Conservation (phyloP, 176 grass and related monocot genomes). For the Aegilops sharonensis region DNA sequence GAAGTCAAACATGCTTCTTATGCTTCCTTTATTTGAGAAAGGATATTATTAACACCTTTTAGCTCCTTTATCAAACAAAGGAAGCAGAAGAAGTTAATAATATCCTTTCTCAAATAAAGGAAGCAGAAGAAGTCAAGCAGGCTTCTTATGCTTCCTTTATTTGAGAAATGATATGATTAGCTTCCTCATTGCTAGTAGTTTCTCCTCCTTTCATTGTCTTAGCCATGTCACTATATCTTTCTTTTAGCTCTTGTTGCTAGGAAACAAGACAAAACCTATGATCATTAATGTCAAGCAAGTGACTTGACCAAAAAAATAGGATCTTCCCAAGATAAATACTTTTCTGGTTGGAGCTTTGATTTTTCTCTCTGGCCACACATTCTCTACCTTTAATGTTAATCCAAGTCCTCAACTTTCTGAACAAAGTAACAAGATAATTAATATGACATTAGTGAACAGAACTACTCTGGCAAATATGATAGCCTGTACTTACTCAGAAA, state of each 20-base stretch:
- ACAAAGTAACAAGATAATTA: constrained; percentile 12
- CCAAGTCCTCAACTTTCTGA: constrained; percentile 16
- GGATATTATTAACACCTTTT: too few relatives aligned
- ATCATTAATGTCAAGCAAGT: not conserved
- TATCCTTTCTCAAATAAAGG: too few relatives aligned
- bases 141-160: constrained; percentile 50
- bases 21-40: too few relatives aligned
- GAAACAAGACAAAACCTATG: constrained; percentile 21
- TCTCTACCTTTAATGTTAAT: constrained; percentile 37
- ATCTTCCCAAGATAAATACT: constrained; percentile 34
- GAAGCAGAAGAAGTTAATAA: constrained; percentile 33
- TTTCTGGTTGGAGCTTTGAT: constrained; percentile 46
- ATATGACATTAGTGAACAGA: constrained; percentile 5
- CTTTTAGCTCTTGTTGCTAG: constrained; percentile 62
- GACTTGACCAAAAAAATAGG: not conserved
- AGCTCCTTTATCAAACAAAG: too few relatives aligned
- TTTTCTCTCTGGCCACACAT: constrained; percentile 33
- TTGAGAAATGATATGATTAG: constrained; percentile 48
- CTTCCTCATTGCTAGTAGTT: constrained; percentile 30
- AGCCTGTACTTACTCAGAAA: constrained; percentile 56
- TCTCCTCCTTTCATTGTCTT: constrained; percentile 22
- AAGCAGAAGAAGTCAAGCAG: too few relatives aligned
- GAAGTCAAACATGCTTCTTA: constrained; percentile 12
- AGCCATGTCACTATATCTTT: constrained; percentile 40
- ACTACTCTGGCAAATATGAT: constrained; percentile 7